Evolutionary conservation across 2,329 filamentous ascomycete species (phyloP), one percentile per base, ranked within the genome.

Genomic region (Botryotinia globosa): DNA sequence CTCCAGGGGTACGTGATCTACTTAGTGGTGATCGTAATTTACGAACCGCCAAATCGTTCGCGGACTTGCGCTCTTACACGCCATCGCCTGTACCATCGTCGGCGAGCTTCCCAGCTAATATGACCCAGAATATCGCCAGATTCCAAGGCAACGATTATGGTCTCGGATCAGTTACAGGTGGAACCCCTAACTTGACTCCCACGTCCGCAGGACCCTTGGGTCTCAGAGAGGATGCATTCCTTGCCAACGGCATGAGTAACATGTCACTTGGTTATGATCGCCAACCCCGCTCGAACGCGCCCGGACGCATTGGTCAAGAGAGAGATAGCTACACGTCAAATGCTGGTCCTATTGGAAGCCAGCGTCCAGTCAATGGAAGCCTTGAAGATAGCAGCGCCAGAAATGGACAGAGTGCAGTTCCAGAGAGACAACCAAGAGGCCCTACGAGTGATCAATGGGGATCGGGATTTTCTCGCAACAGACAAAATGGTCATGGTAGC

Each of bases 21-120:
- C 45, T 90, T 73, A 90, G 90, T 45, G 89, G 92, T 65, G 91
- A 86, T 72, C 88, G 93, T 80, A 95, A 95, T 79, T 88, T 99
- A 51, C 91, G 96, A 61, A 93, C 93, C 42, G 96, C 95, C 75
- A 98, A 98, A 85, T 98, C 95, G 68, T 98, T 98, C 81, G 96
- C 95, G 51, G 96, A 99, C 81, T 85, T 99, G 75, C 92, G 95
- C 76, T 97, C 94, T 1, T 97, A 97, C 83, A 98, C 94, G 25
- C 95, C 95, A 18, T 98, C 95, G 77, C 95, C 96, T 9, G 95
- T 93, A 4, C 91, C 91, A 12, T 97, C 96, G 20, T 94, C 93
- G 29, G 93, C 93, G 9, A 97, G 94, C 84, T 97, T 97, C 81
- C 90, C 93, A 72, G 89, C 89, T 75, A 88, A 87, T 74, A 84